These are phyloP conservation scores for Fusarium coicis DNA, from an alignment of 2,329 filamentous ascomycete species.

Conservation along the genomic window DNA sequence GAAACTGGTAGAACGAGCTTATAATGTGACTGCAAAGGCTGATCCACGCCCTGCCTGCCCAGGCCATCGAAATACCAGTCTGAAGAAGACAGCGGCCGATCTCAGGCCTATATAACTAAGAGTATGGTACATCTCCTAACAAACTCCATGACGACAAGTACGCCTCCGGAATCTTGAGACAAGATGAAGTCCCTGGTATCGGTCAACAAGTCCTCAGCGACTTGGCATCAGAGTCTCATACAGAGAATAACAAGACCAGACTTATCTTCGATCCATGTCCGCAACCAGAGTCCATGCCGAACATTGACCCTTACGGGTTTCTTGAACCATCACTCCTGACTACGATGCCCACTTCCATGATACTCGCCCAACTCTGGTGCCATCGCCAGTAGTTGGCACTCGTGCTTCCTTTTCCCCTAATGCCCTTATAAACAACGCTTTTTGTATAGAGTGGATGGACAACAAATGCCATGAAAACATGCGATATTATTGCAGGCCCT, in stretches of 20 bases:
- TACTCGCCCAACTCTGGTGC: not conserved
- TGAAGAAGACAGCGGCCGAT: not conserved
- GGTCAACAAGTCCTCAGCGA: not conserved
- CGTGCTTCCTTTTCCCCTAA: not conserved
- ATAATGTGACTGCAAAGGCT: not conserved
- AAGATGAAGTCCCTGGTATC: not conserved
- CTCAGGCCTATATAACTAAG: not conserved
- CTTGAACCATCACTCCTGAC: not conserved
- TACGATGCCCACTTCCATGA: not conserved
- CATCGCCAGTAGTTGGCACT: not conserved
- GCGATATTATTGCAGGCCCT: not conserved
- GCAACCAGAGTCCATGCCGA: not conserved
- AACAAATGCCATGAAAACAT: not conserved
- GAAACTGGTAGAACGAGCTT: not conserved
- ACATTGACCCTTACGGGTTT: not conserved
- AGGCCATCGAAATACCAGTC: fast-evolving
- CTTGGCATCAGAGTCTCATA: not conserved
- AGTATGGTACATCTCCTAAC: fast-evolving
- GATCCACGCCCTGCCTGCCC: not conserved
- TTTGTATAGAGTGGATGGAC: not conserved
- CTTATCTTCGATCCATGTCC: not conserved
- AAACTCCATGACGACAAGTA: not conserved
- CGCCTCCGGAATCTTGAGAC: not conserved
- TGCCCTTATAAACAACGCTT: not conserved
- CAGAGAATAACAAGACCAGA: not conserved